phyloP scores from a whole-genome alignment of 116 monocot genomes.

The Iris pallida region DNA sequence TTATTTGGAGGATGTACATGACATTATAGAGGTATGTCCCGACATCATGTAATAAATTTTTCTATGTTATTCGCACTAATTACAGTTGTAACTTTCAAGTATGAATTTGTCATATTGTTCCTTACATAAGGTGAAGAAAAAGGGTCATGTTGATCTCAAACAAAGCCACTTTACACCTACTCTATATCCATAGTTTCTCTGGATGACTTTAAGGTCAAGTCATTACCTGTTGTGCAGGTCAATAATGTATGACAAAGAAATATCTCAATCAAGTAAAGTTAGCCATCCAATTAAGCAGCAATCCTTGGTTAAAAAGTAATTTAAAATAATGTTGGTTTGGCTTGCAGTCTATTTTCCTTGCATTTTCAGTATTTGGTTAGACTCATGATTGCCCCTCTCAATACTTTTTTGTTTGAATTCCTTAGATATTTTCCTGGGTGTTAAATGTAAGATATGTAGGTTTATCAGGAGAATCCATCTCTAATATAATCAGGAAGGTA shows the following conservation, averaged over 20 bases:
- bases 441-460: too few relatives aligned
- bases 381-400: too few relatives aligned
- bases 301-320: background rate
- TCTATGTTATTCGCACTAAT: background rate
- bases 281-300: background rate
- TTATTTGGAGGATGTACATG: slow-evolving; percentile 61
- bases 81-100: background rate
- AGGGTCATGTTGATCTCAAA: background rate
- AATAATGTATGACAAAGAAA: background rate
- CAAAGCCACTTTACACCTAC: background rate
- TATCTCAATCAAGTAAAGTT: background rate
- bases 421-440: too few relatives aligned
- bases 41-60: slow-evolving; percentile 6
- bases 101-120: background rate
- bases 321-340: background rate
- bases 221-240: slow-evolving; percentile 3
- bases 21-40: slow-evolving; percentile 53
- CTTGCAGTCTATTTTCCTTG: too few relatives aligned
- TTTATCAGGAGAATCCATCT: too few relatives aligned
- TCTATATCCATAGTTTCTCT: background rate
- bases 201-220: background rate
- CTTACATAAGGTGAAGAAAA: slow-evolving; percentile 5
- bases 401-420: too few relatives aligned
- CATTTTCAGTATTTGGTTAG: too few relatives aligned
- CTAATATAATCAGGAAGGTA: too few relatives aligned